A percentile compares a stretch with the other conserved stretches of the same genome.
Evolutionary conservation across 108 stramenopile genomes (phyloP).

Genomic region (Mediolabrus comicus): DNA sequence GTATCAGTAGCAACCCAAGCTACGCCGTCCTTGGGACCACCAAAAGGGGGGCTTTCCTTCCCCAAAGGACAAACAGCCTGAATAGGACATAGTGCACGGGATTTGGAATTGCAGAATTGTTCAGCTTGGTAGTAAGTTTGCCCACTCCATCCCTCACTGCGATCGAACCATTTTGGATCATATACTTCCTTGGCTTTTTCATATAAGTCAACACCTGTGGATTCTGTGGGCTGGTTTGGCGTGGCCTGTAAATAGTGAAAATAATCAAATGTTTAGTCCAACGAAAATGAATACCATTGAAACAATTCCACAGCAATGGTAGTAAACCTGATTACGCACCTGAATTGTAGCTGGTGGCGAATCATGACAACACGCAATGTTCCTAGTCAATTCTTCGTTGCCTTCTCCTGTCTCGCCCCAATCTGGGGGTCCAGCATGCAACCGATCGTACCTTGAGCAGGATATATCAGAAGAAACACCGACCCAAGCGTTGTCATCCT

Average conservation of each 20-base stretch:
- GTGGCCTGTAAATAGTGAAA: not conserved
- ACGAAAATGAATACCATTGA: not conserved
- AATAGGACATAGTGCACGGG: not conserved
- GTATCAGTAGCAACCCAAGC: not conserved
- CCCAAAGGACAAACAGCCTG: conserved; percentile 1
- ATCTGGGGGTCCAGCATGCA: conserved; percentile 16
- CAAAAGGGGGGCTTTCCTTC: not conserved
- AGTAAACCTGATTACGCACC: not conserved
- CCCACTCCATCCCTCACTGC: conserved; percentile 24
- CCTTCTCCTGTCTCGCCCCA: conserved; percentile 2
- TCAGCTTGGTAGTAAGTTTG: conserved; percentile 24
- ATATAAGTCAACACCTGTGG: not conserved
- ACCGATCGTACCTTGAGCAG: conserved; percentile 10
- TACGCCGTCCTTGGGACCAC: conserved; percentile 4
- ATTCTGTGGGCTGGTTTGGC: not conserved
- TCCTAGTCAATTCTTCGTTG: conserved; percentile 31
- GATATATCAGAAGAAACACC: conserved; percentile 14
- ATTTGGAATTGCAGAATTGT: conserved; percentile 22
- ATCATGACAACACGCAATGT: conserved; percentile 30
- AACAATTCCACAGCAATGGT: not conserved
- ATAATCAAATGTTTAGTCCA: not conserved
- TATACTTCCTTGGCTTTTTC: not conserved
- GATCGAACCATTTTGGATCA: conserved; percentile 23
- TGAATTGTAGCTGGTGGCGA: not conserved
- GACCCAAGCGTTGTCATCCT: conserved; percentile 31